Conservation (phyloP, 2,329 filamentous ascomycete species). For the Aspergillus awamori region DNA sequence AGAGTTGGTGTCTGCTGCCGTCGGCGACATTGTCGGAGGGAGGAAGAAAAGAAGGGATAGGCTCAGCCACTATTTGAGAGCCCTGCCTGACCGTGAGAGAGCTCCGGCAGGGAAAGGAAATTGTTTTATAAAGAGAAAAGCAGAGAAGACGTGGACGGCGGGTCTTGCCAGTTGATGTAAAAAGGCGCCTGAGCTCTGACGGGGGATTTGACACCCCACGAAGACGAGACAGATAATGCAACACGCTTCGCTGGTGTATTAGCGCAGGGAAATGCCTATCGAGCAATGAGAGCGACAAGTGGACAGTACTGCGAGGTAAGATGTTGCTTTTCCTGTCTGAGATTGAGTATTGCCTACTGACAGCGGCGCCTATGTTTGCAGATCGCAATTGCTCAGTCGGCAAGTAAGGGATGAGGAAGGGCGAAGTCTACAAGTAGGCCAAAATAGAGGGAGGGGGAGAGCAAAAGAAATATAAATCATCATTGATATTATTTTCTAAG, state of each 20-base stretch:
- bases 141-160: neutral
- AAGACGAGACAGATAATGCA: neutral
- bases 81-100: no score
- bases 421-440: neutral
- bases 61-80: neutral
- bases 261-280: neutral
- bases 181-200: neutral
- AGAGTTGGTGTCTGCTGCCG: conserved; percentile 6
- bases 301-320: neutral
- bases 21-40: conserved; percentile 23
- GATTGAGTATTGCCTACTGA: neutral
- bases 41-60: neutral
- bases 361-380: conserved; percentile 1
- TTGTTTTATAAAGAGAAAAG: no score
- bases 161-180: neutral
- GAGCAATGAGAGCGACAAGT: neutral
- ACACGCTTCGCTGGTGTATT: neutral
- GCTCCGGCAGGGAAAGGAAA: no score
- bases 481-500: neutral
- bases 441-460: neutral
- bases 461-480: neutral
- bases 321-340: conserved; percentile 5
- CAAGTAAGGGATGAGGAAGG: neutral
- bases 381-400: neutral
- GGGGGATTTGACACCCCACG: neutral